Base-by-base conservation (phyloP, 1,139 yeast genomes). In the Magnusiomyces clavatus region DNA sequence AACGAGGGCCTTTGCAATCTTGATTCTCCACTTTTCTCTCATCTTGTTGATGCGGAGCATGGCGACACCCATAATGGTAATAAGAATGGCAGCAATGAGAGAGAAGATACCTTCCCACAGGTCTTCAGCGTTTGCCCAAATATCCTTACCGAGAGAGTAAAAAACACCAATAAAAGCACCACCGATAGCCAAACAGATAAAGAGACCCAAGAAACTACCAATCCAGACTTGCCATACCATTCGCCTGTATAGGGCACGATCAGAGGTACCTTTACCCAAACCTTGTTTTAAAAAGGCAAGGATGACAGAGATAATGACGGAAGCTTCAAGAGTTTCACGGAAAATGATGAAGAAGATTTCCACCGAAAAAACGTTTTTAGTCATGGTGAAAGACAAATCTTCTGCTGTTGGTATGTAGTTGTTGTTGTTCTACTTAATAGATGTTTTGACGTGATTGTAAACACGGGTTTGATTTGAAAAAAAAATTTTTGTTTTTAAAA, bases 101-200 rank as follows among this genome's bases (percentile, higher is more conserved):
- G 89, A 83, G 64, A 90, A 81, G 39, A 84, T 77, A 65, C 96
- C 97, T 73, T 90, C 97, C 87, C 96, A 90, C 55, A 89, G 77
- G 66, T 90, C 96, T 68, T 90, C 97, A 49, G 95, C 81, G 45
- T 73, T 67, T 16, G 88, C 71, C 97, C 97, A 90, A 57, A 89
- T 72, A 74, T 90, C 94, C 38, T 81, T 78, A 51, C 87, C 88
- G 45, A 88, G 75, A 41, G 83, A 70, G 64, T 90, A 89, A 68
- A 86, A 90, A 14, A 86, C 81, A 60, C 88, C 89, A 63, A 90
- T 87, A 69, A 90, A 88, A 13, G 84, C 84, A 65, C 86, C 82
- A 58, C 97, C 97, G 56, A 90, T 74, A 53, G 82, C 67, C 56
- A 89, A 70, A 75, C 97, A 89, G 40, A 86, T 66, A 11, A 85